Conservation (phyloP, 257 asterid species). For the Solanum sejunctum region DNA sequence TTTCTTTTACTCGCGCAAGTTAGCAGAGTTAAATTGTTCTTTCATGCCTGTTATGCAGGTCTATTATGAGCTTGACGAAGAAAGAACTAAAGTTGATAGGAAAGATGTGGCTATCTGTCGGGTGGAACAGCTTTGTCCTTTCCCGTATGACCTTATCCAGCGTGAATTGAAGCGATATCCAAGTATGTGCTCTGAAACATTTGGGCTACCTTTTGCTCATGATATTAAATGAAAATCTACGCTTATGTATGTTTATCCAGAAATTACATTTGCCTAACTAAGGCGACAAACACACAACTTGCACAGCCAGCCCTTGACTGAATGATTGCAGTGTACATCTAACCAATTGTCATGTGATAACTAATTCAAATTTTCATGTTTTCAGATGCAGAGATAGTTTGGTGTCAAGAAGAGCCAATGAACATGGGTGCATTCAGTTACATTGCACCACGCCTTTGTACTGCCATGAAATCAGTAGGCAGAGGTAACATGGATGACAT, state of each 20-base stretch:
- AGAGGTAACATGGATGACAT: slow-evolving; percentile 72
- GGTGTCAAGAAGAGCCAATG: slow-evolving; percentile 91
- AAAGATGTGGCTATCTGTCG: slow-evolving; percentile 20
- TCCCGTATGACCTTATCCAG: slow-evolving; percentile 17
- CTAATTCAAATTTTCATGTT: neutral
- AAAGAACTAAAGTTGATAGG: slow-evolving; percentile 7
- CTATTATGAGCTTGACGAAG: slow-evolving; percentile 23
- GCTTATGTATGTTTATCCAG: neutral
- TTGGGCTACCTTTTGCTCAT: neutral
- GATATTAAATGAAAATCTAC: neutral
- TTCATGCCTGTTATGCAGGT: neutral
- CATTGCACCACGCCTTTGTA: slow-evolving; percentile 16
- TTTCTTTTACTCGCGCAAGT: neutral
- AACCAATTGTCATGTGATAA: neutral
- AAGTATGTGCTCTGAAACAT: slow-evolving; percentile 4
- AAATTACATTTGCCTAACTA: neutral
- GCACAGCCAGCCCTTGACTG: neutral
- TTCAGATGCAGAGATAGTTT: slow-evolving; percentile 57
- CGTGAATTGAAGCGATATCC: slow-evolving; percentile 26
- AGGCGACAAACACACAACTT: neutral
- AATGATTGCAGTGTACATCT: neutral
- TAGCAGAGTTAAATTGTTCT: neutral
- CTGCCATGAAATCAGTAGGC: slow-evolving; percentile 18
- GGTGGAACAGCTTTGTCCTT: slow-evolving; percentile 25
- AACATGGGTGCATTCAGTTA: slow-evolving; percentile 55